Evolutionary conservation across 202 grass and related monocot genomes (phyloP).

Genomic region (Digitaria exilis): DNA sequence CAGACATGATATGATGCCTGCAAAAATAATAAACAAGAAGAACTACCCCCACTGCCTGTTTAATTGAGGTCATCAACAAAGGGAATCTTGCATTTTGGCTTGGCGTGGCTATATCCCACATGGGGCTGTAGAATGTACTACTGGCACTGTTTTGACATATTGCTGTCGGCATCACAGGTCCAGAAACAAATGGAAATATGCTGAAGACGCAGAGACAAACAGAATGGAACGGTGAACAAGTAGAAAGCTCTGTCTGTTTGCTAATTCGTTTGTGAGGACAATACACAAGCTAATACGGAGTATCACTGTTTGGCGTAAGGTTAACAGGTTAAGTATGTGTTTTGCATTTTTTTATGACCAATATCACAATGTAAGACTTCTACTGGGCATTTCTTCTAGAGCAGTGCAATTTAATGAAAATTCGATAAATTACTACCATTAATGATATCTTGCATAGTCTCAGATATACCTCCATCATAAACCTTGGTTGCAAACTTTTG

Average conservation of each 20-base stretch:
- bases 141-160: neutral
- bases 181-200: neutral
- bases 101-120: neutral
- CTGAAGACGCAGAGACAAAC: neutral
- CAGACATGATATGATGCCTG: neutral
- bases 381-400: neutral
- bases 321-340: neutral
- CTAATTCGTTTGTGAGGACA: neutral
- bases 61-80: neutral
- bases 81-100: constrained; percentile 24
- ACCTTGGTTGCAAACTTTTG: constrained; percentile 79
- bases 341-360: neutral
- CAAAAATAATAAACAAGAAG: constrained; percentile 2
- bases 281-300: constrained; percentile 1
- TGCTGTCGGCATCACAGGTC: neutral
- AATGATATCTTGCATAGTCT: constrained; percentile 16
- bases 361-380: neutral
- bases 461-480: constrained; percentile 75
- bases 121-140: neutral
- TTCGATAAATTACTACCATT: neutral
- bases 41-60: neutral
- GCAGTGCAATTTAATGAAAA: neutral
- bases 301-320: neutral
- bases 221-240: neutral
- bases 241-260: neutral